Evolutionary conservation across 1,284 basidiomycete species (phyloP).

Genomic region (Papiliotrema laurentii): DNA sequence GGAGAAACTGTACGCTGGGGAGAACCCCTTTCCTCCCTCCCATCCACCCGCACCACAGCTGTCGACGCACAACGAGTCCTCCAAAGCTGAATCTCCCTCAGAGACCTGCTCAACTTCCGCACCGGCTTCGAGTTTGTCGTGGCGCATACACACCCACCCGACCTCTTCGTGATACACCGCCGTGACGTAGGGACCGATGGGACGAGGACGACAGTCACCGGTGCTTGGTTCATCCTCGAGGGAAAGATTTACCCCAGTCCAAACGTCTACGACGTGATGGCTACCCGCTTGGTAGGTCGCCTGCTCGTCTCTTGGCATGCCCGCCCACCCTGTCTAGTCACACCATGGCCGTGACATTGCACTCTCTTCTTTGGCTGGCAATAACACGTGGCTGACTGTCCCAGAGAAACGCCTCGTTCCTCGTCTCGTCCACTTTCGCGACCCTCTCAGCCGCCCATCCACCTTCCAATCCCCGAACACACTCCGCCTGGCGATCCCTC

Average conservation of each 20-base stretch:
- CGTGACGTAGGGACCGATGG: conserved; percentile 29
- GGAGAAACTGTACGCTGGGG: conserved; percentile 43
- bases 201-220: conserved; percentile 22
- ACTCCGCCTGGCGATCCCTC: conserved; percentile 30
- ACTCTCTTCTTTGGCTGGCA: not conserved
- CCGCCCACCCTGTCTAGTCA: not conserved
- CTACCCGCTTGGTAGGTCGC: conserved; percentile 29
- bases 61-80: no score
- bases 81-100: conserved; percentile 8
- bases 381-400: not conserved
- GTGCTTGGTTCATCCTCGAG: conserved; percentile 38
- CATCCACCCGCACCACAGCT: no score
- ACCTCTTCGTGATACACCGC: conserved; percentile 39
- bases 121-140: conserved; percentile 43
- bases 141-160: conserved; percentile 35
- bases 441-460: conserved; percentile 30
- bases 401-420: conserved; percentile 29
- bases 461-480: conserved; percentile 36
- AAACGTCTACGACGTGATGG: conserved; percentile 31
- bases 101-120: conserved; percentile 31
- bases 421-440: conserved; percentile 33
- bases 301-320: not conserved
- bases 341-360: no score
- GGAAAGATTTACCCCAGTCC: conserved; percentile 42
- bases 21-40: conserved; percentile 3